These are phyloP conservation scores for Suillus sp. DNA, from an alignment of 768 basidiomycete genomes.

Conservation along the genomic window DNA sequence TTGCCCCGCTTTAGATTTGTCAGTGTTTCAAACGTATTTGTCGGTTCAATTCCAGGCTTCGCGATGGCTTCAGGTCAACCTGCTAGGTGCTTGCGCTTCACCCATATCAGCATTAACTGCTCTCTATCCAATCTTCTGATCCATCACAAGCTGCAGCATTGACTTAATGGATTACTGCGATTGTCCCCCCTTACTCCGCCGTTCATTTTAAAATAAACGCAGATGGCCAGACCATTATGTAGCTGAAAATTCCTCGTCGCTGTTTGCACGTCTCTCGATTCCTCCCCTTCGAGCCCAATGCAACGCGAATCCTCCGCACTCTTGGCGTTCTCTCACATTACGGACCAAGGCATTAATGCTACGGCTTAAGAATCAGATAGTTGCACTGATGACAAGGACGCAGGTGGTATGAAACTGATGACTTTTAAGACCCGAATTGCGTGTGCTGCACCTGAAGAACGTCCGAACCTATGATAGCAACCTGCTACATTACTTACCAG, in stretches of 20 bases:
- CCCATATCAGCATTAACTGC: not conserved
- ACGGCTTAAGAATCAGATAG: not conserved
- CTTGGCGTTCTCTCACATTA: not conserved
- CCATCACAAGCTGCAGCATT: not conserved
- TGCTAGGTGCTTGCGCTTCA: not conserved
- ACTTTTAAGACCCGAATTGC: not conserved
- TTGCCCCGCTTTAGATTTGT: too few relatives aligned
- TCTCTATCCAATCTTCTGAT: not conserved
- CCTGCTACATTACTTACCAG: not conserved
- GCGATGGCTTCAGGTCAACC: not conserved
- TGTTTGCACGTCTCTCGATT: not conserved
- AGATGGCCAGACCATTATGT: not conserved
- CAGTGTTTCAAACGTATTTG: not conserved
- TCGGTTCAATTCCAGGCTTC: constrained; percentile 1
- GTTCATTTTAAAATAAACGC: not conserved
- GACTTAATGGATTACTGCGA: not conserved
- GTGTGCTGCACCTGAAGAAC: not conserved
- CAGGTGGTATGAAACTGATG: not conserved
- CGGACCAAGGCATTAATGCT: not conserved
- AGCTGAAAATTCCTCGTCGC: not conserved
- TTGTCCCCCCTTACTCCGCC: not conserved
- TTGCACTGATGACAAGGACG: not conserved
- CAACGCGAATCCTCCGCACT: not conserved
- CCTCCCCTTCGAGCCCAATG: not conserved
- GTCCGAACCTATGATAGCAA: not conserved